phyloP scores from a whole-genome alignment of 2,329 filamentous ascomycete genomes.

The Aspergillus proliferans region DNA sequence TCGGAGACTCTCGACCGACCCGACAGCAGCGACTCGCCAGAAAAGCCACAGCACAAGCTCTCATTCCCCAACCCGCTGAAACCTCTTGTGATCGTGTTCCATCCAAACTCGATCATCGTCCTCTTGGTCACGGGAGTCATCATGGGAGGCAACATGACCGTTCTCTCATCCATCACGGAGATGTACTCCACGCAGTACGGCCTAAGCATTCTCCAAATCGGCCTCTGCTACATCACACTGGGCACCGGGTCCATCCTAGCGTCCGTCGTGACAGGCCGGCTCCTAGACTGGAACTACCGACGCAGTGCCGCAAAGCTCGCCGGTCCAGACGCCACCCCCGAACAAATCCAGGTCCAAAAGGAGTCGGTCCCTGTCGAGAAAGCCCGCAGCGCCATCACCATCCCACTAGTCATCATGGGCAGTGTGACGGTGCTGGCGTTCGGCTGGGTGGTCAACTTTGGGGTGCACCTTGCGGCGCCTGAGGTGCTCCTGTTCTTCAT shows the following conservation, averaged over 20 bases:
- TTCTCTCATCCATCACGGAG: slow-evolving; percentile 20
- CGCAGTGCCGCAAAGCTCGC: slow-evolving; percentile 7
- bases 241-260: slow-evolving; percentile 17
- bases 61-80: slow-evolving; percentile 13
- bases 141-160: slow-evolving; percentile 18
- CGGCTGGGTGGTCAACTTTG: slow-evolving; percentile 11
- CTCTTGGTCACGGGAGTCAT: slow-evolving; percentile 12
- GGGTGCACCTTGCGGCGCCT: slow-evolving; percentile 6
- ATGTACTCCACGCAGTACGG: slow-evolving; percentile 19
- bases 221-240: slow-evolving; percentile 31
- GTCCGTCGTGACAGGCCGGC: slow-evolving; percentile 10
- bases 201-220: slow-evolving; percentile 28
- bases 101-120: slow-evolving; percentile 27
- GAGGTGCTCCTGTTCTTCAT: slow-evolving; percentile 12
- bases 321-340: slow-evolving; percentile 1
- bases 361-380: slow-evolving; percentile 15
- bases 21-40: slow-evolving; percentile 1
- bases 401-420: slow-evolving; percentile 13
- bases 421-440: slow-evolving; percentile 15
- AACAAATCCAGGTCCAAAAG: slow-evolving; percentile 2
- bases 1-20: background rate
- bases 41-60: slow-evolving; percentile 7
- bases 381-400: slow-evolving; percentile 15
- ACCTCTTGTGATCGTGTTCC: slow-evolving; percentile 20
- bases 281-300: slow-evolving; percentile 18